These are phyloP conservation scores for Aspergillus phoenicis DNA, from an alignment of 2,329 filamentous ascomycete species.

Conservation along the genomic window DNA sequence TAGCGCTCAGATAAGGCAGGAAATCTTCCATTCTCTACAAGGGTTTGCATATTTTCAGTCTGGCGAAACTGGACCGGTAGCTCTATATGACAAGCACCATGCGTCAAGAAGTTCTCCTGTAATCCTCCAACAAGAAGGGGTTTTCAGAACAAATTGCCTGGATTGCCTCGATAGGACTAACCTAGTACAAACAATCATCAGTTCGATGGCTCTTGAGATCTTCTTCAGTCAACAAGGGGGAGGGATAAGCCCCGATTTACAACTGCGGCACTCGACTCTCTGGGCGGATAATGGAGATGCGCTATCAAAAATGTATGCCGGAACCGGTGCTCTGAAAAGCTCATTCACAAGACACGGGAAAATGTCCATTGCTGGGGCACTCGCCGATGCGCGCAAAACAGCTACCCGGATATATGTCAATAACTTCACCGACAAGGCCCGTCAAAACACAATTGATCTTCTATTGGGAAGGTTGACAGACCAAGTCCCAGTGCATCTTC, in stretches of 20 bases:
- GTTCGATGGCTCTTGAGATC: constrained; percentile 84
- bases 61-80: constrained; percentile 62
- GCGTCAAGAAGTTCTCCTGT: constrained; percentile 56
- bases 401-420: constrained; percentile 95
- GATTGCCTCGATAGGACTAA: constrained; percentile 97
- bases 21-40: constrained; percentile 77
- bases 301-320: constrained; percentile 92
- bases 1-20: constrained; percentile 77
- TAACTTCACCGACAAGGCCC: constrained; percentile 90
- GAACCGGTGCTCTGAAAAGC: constrained; percentile 91
- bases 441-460: constrained; percentile 93
- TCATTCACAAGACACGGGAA: constrained; percentile 94
- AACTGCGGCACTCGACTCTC: constrained; percentile 85
- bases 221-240: constrained; percentile 76
- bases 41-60: constrained; percentile 91
- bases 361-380: constrained; percentile 88
- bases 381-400: constrained; percentile 94
- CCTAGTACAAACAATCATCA: constrained; percentile 92
- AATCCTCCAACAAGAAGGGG: constrained; percentile 87
- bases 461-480: constrained; percentile 82
- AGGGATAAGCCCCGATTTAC: constrained; percentile 75
- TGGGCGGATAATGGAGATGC: constrained; percentile 98
- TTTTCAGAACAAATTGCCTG: constrained; percentile 93
- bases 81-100: constrained; percentile 44
- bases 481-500: constrained; percentile 80